A percentile compares a stretch with the other conserved stretches of the same genome.
phyloP scores from a whole-genome alignment of 129 eudicot genomes.

The Kitagawia praeruptora region DNA sequence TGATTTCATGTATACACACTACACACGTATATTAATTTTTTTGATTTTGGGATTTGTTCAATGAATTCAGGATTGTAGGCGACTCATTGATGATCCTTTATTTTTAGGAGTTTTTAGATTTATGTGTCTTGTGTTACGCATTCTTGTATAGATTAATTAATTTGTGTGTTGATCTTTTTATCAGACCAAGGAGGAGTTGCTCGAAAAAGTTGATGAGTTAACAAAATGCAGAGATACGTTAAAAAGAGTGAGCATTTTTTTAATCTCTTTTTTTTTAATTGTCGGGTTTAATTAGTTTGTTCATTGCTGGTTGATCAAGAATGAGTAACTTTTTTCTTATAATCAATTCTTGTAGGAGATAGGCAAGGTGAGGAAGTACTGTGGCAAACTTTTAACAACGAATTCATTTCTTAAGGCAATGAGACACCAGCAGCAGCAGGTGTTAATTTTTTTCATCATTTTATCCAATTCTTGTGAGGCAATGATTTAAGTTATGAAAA shows the following conservation, averaged over 20 bases:
- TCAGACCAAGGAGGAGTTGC: background rate
- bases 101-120: background rate
- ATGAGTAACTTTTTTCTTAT: background rate
- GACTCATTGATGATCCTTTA: background rate
- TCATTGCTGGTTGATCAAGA: background rate
- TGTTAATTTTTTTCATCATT: conserved; percentile 1
- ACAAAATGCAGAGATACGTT: conserved; percentile 17
- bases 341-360: conserved; percentile 29
- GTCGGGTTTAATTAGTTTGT: background rate
- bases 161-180: background rate
- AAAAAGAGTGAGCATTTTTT: conserved; percentile 21
- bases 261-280: background rate
- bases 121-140: background rate
- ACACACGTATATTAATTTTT: too few species aligned
- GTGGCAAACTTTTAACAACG: conserved; percentile 14
- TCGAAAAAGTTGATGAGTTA: background rate
- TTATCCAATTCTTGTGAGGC: background rate
- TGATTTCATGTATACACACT: background rate
- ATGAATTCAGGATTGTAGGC: background rate
- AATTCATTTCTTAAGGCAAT: conserved; percentile 39
- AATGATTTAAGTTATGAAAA: background rate
- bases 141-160: too few species aligned
- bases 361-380: conserved; percentile 12
- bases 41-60: background rate
- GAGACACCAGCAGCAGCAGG: conserved; percentile 23